Percentiles rank a stretch among this genome's conserved stretches.
These are phyloP conservation scores for Tuber borchii DNA, from an alignment of 495 filamentous ascomycete species.

Conservation along the genomic window DNA sequence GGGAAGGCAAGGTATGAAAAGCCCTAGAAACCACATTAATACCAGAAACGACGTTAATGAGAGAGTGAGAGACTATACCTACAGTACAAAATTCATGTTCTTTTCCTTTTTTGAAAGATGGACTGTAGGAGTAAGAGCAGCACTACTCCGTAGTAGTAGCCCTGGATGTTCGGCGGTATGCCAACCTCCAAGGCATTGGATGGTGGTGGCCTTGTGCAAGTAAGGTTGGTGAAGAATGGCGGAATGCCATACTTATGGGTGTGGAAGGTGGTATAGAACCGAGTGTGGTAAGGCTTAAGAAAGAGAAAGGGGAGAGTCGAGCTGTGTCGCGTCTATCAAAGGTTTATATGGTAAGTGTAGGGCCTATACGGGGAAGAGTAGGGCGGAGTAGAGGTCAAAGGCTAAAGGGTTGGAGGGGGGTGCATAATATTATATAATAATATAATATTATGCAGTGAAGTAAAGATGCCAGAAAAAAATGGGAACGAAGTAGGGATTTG, in stretches of 20 bases:
- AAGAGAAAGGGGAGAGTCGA: neutral
- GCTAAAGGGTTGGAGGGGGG: neutral
- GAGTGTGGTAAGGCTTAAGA: neutral
- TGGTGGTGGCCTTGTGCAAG: too few species aligned
- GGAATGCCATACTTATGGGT: neutral
- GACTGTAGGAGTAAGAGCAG: neutral
- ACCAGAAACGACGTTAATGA: neutral
- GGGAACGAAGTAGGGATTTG: neutral
- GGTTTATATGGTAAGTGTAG: neutral
- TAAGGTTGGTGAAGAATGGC: neutral
- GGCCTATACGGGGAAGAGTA: neutral
- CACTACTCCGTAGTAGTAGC: too few species aligned
- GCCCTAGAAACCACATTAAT: neutral
- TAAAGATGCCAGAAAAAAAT: neutral
- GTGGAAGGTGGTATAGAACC: neutral
- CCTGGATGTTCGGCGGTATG: too few species aligned
- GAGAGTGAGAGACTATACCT: neutral
- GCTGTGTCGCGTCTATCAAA: neutral
- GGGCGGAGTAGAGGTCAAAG: neutral
- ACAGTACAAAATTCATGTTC: neutral
- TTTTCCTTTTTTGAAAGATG: neutral
- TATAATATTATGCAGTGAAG: too few species aligned
- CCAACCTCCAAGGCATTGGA: too few species aligned
- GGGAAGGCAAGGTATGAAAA: neutral
- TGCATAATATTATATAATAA: neutral